These are phyloP conservation scores for Pseudogymnoascus sp. DNA, from an alignment of 2,329 filamentous ascomycete species.

Conservation along the genomic window DNA sequence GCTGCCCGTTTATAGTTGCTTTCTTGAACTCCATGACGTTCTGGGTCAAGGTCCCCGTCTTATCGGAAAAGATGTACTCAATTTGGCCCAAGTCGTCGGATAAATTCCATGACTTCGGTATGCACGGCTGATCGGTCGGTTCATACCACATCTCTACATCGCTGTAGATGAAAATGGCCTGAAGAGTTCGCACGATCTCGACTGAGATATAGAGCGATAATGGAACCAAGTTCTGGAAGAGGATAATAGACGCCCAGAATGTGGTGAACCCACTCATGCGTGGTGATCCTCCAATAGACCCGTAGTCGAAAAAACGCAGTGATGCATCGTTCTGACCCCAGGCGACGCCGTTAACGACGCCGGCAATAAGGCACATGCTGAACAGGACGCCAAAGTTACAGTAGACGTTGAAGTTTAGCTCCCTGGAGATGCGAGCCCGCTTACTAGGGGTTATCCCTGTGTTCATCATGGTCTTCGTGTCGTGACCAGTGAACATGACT, in stretches of 20 bases:
- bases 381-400: conserved; percentile 92
- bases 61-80: conserved; percentile 97
- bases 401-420: conserved; percentile 94
- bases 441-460: conserved; percentile 92
- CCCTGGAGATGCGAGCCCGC: conserved; percentile 79
- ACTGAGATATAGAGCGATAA: conserved; percentile 97
- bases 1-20: conserved; percentile 88
- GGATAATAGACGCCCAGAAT: conserved; percentile 89
- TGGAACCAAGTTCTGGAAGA: conserved; percentile 97
- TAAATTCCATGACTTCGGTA: conserved; percentile 98
- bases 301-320: conserved; percentile 71
- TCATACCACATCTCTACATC: conserved; percentile 97
- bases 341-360: conserved; percentile 73
- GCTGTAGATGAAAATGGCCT: conserved; percentile 96
- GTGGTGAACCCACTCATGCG: conserved; percentile 69
- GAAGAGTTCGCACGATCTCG: conserved; percentile 86
- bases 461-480: conserved; percentile 99
- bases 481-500: conserved; percentile 90
- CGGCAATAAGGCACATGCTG: conserved; percentile 79
- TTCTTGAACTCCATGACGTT: conserved; percentile 99
- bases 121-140: conserved; percentile 84
- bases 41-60: conserved; percentile 81
- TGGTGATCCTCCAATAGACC: conserved; percentile 52
- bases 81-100: conserved; percentile 97
- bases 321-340: conserved; percentile 73